phyloP scores from a whole-genome alignment of 1,284 basidiomycete genomes.

The Cryptococcus sp. region DNA sequence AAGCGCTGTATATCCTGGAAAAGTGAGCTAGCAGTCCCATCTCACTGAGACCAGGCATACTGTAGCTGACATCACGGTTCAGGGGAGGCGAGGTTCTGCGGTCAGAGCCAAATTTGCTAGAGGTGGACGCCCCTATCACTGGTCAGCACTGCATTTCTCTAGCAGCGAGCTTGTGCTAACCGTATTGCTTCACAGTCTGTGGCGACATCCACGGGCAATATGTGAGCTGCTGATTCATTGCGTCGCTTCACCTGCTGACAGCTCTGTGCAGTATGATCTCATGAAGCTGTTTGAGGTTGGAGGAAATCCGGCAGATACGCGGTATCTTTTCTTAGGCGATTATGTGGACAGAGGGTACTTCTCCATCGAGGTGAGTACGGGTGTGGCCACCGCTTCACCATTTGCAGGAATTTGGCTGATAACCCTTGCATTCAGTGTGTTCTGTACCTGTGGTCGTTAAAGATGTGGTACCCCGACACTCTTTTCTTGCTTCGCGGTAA shows the following conservation, averaged over 20 bases:
- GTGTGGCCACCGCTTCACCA: not conserved
- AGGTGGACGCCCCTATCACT: conserved; percentile 92
- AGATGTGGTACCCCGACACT: conserved; percentile 90
- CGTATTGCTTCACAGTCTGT: conserved; percentile 64
- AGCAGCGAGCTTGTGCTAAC: conserved; percentile 12
- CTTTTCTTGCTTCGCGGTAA: conserved; percentile 91
- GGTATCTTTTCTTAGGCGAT: conserved; percentile 95
- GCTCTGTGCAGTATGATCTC: conserved; percentile 75
- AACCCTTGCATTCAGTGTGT: conserved; percentile 66
- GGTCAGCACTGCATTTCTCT: conserved; percentile 59
- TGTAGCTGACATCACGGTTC: conserved; percentile 7
- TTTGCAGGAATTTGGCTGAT: conserved; percentile 15
- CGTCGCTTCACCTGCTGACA: conserved; percentile 10
- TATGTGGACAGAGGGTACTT: conserved; percentile 98
- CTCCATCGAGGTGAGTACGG: conserved; percentile 74
- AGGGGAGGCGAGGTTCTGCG: conserved; percentile 72
- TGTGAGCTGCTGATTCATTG: conserved; percentile 58
- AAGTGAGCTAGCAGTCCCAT: conserved; percentile 50
- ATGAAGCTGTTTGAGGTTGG: conserved; percentile 99
- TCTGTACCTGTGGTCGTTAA: conserved; percentile 85
- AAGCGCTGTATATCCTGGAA: conserved; percentile 82
- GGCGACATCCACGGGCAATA: conserved; percentile 98
- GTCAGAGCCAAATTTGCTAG: conserved; percentile 83
- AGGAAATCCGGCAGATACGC: conserved; percentile 83
- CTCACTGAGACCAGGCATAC: not conserved